Evolutionary conservation across 306 rosid species (phyloP), one percentile per base, ranked within the genome.

Genomic region (Citrullus amarus): DNA sequence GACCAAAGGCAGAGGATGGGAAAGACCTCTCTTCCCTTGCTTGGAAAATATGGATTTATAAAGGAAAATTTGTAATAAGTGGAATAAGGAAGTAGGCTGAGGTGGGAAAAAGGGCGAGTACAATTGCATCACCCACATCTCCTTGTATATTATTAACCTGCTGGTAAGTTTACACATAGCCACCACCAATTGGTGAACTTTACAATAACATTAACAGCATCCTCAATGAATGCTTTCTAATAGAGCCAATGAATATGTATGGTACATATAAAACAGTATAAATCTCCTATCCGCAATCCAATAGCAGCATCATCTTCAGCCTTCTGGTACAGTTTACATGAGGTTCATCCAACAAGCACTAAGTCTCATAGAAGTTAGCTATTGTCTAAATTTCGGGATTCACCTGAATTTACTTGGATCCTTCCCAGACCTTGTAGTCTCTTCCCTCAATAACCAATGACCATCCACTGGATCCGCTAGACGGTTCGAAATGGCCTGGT

Each of bases 361-460:
- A 6, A 71, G 15, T 25, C 77, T 25, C 77, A 25, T 13, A 28
- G 28, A 73, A 51, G 16, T 73, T 51, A 0, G 2, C 18, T 51
- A 15, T 28, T 50, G 22, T 72, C 77, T 72, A 32, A 60, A 77
- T 41, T 38, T 32, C 0, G 39, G 1, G 22, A 44, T 43, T 41
- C 75, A 10, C 28, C 53, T 4, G 30, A 39, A 67, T 68, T 61
- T 50, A 32, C 66, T 71, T 86, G 48, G 90, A 84, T 69, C 84
- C 83, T 85, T 92, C 97, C 99, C 99, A 96, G 77, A 90, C 88
- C 91, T 84, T 88, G 78, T 93, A 96, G 77, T 93, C 97, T 57
- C 78, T 91, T 83, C 98, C 99, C 69, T 96, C 93, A 7, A 57
- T 8, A 28, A 80, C 85, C 72, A 76, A 14, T 74, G 90, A 79